Base-by-base conservation (phyloP, 257 asterid species). In the Solanum bulbocastanum region DNA sequence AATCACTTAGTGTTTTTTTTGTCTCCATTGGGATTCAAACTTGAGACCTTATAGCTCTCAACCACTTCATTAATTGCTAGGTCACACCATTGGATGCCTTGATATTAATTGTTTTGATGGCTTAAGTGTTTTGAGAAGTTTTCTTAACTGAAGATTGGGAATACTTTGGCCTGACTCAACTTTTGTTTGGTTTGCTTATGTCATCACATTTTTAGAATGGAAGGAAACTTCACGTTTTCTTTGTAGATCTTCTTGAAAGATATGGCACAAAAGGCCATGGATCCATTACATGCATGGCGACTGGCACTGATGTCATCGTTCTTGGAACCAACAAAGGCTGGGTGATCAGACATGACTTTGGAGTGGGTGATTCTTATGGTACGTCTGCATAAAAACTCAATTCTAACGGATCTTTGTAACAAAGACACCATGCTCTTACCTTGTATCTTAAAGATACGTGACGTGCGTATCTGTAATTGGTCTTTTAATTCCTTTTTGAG, bases 311-410 rank as follows among this genome's bases (percentile, higher is more conserved):
- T 89, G 99, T 97, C 89, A 94, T 94, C 86, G 92, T 94, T 81
- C 83, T 97, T 89, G 99, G 99, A 10, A 97, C 99, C 68, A 94
- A 95, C 91, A 94, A 95, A 91, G 99, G 99, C 13, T 96, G 96
- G 96, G 92, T 97, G 88, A 96, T 97, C 89, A 94, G 99, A 90
- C 96, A 95, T 69, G 99, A 97, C 93, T 97, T 97, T 89, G 96
- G 98, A 74, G 94, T 87, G 25, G 99, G 99, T 66, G 96, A 93
- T 92, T 95, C 98, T 35, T 91, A 83, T 73, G 99, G 99, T 97
- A 88, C 22, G 27, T 78, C 84, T 78, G n/a, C 84, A 7, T 39
- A 78, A 78, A n/a, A 13, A 42, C 35, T 76, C 30, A 20, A n/a
- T 42, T n/a, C 20, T 37, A 14, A 12, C 14, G 12, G 22, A 75